Conservation (phyloP, 768 basidiomycete genomes). For the Hygrocybe coccinea region DNA sequence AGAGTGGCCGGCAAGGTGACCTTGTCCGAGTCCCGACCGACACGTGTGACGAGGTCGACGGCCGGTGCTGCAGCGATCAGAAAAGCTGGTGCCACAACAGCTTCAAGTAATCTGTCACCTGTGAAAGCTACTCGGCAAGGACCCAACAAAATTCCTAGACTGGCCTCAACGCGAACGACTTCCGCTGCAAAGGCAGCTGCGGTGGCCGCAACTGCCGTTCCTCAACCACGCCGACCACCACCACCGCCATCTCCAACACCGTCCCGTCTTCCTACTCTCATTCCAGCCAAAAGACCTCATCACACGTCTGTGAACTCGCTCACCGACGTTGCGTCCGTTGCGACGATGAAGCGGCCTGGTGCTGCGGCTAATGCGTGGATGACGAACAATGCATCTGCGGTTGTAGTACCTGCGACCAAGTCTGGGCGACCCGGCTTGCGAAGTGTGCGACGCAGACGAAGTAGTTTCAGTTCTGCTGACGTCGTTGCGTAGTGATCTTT, state of each 20-base stretch:
- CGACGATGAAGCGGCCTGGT: constrained; percentile 36
- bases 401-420: constrained; percentile 70
- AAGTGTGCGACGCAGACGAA: constrained; percentile 68
- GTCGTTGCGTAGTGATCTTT: constrained; percentile 56
- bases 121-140: constrained; percentile 44
- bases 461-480: constrained; percentile 85
- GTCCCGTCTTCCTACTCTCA: constrained; percentile 72
- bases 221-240: constrained; percentile 29
- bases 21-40: constrained; percentile 66
- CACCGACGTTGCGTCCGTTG: constrained; percentile 47
- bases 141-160: constrained; percentile 65
- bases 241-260: constrained; percentile 48
- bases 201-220: constrained; percentile 32
- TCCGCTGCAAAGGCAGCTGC: constrained; percentile 43
- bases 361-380: constrained; percentile 64
- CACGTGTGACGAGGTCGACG: constrained; percentile 68
- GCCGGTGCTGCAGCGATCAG: constrained; percentile 53
- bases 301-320: constrained; percentile 39
- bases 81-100: constrained; percentile 39
- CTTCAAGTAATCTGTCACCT: constrained; percentile 35
- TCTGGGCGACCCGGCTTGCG: constrained; percentile 70
- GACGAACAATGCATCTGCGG: constrained; percentile 60
- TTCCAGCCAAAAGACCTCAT: constrained; percentile 48
- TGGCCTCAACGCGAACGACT: constrained; percentile 50
- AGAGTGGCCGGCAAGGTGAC: constrained; percentile 45